phyloP scores from a whole-genome alignment of 2,329 filamentous ascomycete genomes.

The Colletotrichum zoysiae region DNA sequence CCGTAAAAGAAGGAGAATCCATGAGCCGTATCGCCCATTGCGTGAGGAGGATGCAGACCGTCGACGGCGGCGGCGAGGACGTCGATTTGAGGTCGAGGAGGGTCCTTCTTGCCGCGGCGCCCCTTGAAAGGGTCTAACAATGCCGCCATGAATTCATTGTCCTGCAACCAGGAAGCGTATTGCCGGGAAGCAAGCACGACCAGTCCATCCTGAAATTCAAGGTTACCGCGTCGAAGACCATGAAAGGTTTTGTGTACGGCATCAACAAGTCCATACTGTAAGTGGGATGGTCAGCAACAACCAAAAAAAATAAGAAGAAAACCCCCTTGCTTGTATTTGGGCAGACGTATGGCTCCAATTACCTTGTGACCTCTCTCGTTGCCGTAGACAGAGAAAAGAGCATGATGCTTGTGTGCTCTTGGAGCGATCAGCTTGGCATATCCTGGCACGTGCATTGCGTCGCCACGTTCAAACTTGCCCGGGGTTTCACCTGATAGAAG shows the following conservation, averaged over 20 bases:
- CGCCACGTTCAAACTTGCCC: conserved; percentile 6
- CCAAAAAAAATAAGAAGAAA: too few relatives aligned
- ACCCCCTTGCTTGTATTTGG: neutral
- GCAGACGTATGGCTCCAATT: neutral
- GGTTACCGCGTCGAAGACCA: neutral
- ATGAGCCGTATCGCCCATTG: conserved; percentile 49
- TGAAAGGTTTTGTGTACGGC: neutral
- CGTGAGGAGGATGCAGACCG: conserved; percentile 57
- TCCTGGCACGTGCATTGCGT: conserved; percentile 16
- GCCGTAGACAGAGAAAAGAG: conserved; percentile 33
- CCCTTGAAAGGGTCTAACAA: conserved; percentile 41
- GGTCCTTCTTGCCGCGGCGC: neutral
- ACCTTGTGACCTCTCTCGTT: conserved; percentile 17
- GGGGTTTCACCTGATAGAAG: neutral
- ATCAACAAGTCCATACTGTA: conserved; percentile 18
- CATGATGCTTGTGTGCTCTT: neutral
- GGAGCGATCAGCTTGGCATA: neutral
- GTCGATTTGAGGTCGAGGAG: conserved; percentile 49
- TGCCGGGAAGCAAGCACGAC: conserved; percentile 64
- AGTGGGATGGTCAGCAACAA: conserved; percentile 13
- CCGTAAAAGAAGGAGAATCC: conserved; percentile 68
- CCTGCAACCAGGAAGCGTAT: conserved; percentile 62
- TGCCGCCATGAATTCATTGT: conserved; percentile 55
- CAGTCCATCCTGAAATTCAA: conserved; percentile 53
- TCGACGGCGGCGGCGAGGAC: conserved; percentile 70